These are phyloP conservation scores for Podospora fimiseda DNA, from an alignment of 495 filamentous ascomycete species.

Conservation along the genomic window DNA sequence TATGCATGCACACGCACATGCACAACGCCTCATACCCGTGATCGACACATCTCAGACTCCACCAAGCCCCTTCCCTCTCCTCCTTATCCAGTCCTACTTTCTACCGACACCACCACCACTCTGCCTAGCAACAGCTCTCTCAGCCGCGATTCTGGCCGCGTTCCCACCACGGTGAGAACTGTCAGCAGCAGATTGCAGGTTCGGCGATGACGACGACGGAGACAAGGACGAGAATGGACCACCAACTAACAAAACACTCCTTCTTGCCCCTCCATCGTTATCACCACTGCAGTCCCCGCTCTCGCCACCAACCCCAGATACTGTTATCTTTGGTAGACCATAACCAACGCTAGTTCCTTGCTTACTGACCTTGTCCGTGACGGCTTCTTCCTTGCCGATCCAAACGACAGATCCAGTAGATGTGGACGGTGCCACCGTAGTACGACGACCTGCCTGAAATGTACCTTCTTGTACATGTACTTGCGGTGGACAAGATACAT, in stretches of 20 bases:
- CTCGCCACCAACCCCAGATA: not conserved
- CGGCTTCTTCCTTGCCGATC: constrained; percentile 2
- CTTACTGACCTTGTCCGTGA: not conserved
- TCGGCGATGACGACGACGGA: not conserved
- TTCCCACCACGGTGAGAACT: not conserved
- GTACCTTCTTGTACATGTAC: not conserved
- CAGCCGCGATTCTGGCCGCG: not conserved
- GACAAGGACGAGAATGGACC: not conserved
- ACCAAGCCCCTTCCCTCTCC: too few species aligned
- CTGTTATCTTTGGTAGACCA: not conserved
- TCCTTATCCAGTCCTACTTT: too few species aligned
- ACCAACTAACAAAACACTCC: too few species aligned
- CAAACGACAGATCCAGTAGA: constrained; percentile 11
- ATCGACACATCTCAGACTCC: too few species aligned
- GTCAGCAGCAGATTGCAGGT: not conserved
- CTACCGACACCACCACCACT: too few species aligned
- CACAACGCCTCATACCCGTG: too few species aligned
- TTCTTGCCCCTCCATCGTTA: not conserved
- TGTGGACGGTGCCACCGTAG: not conserved
- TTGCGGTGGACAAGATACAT: not conserved
- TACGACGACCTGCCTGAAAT: not conserved
- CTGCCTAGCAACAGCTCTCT: not conserved
- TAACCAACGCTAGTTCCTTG: too few species aligned
- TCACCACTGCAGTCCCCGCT: not conserved
- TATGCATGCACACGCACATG: too few species aligned